These are phyloP conservation scores for Tolypocladium sp. DNA, from an alignment of 2,329 filamentous ascomycete species.

Conservation along the genomic window DNA sequence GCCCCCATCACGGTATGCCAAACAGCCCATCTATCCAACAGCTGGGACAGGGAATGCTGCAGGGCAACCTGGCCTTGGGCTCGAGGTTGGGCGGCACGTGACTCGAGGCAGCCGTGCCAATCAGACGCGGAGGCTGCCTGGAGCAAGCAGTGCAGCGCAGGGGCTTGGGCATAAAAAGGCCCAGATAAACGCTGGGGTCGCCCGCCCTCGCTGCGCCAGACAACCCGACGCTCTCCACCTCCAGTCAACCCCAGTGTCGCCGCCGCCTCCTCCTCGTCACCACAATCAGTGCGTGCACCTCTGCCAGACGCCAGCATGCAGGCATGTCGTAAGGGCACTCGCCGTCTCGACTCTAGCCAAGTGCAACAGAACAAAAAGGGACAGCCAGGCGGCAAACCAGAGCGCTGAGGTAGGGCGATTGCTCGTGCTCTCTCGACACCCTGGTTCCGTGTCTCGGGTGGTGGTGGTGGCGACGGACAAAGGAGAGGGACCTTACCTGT, in stretches of 20 bases:
- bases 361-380: background rate
- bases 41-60: background rate
- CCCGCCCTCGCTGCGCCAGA: background rate
- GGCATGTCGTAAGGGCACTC: background rate
- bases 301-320: background rate
- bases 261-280: background rate
- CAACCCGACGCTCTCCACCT: background rate
- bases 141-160: background rate
- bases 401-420: background rate
- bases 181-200: constrained; percentile 1
- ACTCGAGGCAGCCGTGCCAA: background rate
- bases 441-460: background rate
- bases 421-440: background rate
- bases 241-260: background rate
- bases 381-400: background rate
- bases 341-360: background rate
- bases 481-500: constrained; percentile 47
- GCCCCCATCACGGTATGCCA: background rate
- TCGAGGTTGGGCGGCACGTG: background rate
- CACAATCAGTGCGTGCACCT: background rate
- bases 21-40: background rate
- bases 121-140: background rate
- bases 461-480: background rate
- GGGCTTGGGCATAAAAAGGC: background rate
- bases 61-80: background rate